Evolutionary conservation across 1,284 basidiomycete species (phyloP).

Genomic region (Marasmius tenuissimus): DNA sequence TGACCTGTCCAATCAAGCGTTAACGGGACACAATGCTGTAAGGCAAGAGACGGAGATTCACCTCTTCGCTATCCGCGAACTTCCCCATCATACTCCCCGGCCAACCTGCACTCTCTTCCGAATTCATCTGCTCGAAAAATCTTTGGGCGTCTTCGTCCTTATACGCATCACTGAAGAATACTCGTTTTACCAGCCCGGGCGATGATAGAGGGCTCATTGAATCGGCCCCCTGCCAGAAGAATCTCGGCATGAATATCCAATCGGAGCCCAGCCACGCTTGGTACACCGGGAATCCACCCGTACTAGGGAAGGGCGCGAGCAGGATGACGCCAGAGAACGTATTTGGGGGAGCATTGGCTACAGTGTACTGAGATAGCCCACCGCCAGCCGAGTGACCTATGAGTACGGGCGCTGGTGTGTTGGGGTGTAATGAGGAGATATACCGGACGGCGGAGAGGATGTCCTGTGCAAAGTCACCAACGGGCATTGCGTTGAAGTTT

Average conservation of each 20-base stretch:
- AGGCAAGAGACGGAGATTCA: background rate
- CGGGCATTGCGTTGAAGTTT: background rate
- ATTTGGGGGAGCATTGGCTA: background rate
- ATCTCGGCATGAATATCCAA: background rate
- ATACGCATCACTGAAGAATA: background rate
- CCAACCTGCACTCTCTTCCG: constrained; percentile 5
- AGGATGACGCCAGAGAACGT: constrained; percentile 1
- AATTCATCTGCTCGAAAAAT: constrained; percentile 6
- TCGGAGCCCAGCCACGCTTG: background rate
- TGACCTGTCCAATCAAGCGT: background rate
- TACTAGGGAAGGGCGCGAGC: constrained; percentile 1
- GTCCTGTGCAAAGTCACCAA: background rate
- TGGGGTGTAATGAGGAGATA: background rate
- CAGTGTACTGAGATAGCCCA: background rate
- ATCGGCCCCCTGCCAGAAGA: constrained; percentile 3
- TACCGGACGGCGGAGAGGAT: background rate
- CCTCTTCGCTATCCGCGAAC: background rate
- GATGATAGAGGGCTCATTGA: background rate
- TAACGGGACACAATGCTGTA: background rate
- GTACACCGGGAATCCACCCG: background rate
- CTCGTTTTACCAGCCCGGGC: background rate
- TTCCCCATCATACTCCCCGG: background rate
- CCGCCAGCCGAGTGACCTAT: constrained; percentile 5
- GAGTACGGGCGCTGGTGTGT: background rate
- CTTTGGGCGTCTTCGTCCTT: background rate